Base-by-base conservation (phyloP, 2,329 filamentous ascomycete species). In the Pseudocercospora eumusae region DNA sequence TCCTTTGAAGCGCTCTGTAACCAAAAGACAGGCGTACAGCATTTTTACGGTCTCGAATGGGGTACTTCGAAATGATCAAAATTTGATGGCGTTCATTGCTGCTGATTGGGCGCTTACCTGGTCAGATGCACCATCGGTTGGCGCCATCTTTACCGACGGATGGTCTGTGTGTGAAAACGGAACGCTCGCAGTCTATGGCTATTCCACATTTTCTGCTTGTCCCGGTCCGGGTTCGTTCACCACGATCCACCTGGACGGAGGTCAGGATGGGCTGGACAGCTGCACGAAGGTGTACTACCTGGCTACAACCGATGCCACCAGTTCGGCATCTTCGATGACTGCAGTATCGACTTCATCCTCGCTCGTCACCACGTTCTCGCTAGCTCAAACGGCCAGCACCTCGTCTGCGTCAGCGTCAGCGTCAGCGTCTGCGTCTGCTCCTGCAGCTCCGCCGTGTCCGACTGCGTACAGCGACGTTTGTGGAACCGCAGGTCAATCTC, bases 401-500 rank as follows among this genome's bases (percentile, higher is more conserved):
- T 31, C 45, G 10, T 15, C 21, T n/a, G 27, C 42, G 11, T 52
- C 52, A 31, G 6, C 47, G 23, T 13, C 56, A 4, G 18, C 56
- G 9, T 10, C 31, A 8, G 27, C 57, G 20, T n/a, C 31, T 13
- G 28, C 52, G 8, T 53, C 57, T 18, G 47, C 31, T 9, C n/a
- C 40, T 36, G 23, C 58, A 2, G 36, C 45, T 20, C 58, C 57
- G 27, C 47, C 57, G 8, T 62, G 60, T 23, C 60, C 60, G 28
- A 31, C 28, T 55, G 20, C 7, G 3, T 58, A 59, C 27, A 55
- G 52, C 15, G 54, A 42, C 33, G 55, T 59, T 10, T 63, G 61
- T 25, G 54, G 61, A 21, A 11, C 42, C 0, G 11, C 40, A 23
- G 57, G 47, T 44, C 36, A 42, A 3, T 31, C 40, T 1, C 21